Conservation (phyloP, 192 early-diverging fungal species). For the Entrophospora sp. region DNA sequence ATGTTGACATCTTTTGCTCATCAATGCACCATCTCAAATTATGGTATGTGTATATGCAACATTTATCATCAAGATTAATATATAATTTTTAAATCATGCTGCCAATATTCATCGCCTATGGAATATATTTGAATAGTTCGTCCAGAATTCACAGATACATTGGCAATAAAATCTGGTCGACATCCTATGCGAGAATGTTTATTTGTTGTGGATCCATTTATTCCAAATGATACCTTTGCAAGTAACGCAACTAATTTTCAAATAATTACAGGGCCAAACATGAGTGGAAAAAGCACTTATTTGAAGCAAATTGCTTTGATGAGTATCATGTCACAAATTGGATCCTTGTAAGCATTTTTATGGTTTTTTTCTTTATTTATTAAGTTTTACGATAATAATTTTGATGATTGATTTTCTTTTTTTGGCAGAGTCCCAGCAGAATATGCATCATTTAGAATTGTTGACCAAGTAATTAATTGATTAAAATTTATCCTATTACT, state of each 20-base stretch:
- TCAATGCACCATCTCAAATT: constrained; percentile 47
- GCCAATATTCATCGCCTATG: no score
- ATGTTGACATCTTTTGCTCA: constrained; percentile 69
- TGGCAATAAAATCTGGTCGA: constrained; percentile 65
- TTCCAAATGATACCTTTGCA: constrained; percentile 67
- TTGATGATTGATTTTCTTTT: no score
- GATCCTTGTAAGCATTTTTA: constrained; percentile 48
- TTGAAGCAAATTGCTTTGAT: constrained; percentile 71
- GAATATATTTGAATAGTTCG: no score
- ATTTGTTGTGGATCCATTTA: constrained; percentile 34
- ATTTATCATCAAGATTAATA: constrained; percentile 1
- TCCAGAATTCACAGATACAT: constrained; percentile 71
- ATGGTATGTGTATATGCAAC: no score
- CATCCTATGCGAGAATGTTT: constrained; percentile 66
- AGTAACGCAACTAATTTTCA: constrained; percentile 50
- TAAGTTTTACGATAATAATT: neutral
- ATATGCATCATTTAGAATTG: constrained; percentile 63
- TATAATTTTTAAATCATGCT: no score
- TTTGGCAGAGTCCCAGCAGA: constrained; percentile 80
- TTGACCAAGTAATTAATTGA: constrained; percentile 40
- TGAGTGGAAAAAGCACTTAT: constrained; percentile 87
- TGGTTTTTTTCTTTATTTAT: neutral
- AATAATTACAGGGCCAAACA: constrained; percentile 84
- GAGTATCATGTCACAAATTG: constrained; percentile 80
- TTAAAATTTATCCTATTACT: no score